Conservation (phyloP, 495 filamentous ascomycete genomes). For the Aspergillus haitiensis region DNA sequence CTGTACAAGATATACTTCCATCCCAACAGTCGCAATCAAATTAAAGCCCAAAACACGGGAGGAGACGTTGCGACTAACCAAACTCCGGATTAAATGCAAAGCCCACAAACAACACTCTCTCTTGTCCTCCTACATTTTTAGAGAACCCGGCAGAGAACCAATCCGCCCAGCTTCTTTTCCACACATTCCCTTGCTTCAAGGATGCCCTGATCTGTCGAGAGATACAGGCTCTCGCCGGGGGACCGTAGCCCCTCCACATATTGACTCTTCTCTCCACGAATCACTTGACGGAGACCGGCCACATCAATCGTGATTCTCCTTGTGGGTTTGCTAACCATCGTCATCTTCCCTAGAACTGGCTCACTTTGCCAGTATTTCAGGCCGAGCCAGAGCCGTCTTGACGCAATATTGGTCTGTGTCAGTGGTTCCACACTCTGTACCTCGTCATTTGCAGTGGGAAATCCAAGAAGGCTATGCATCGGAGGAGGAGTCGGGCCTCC, state of each 20-base stretch:
- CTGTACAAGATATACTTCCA: slow-evolving; percentile 43
- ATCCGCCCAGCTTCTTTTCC: slow-evolving; percentile 78
- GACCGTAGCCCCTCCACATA: slow-evolving; percentile 70
- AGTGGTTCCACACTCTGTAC: slow-evolving; percentile 52
- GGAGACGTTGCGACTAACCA: slow-evolving; percentile 42
- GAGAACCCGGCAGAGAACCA: slow-evolving; percentile 73
- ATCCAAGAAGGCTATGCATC: slow-evolving; percentile 50
- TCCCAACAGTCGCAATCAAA: slow-evolving; percentile 38
- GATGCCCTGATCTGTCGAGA: slow-evolving; percentile 76
- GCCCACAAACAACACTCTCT: slow-evolving; percentile 19
- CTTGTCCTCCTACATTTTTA: slow-evolving; percentile 28
- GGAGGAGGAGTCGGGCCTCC: slow-evolving; percentile 68
- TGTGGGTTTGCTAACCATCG: slow-evolving; percentile 74
- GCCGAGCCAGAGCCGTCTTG: slow-evolving; percentile 82
- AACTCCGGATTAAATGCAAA: slow-evolving; percentile 51
- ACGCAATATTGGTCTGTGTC: slow-evolving; percentile 75
- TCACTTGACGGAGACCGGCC: slow-evolving; percentile 57
- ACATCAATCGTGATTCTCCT: slow-evolving; percentile 66
- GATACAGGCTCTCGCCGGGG: slow-evolving; percentile 80
- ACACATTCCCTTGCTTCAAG: slow-evolving; percentile 86
- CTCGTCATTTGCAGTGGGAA: slow-evolving; percentile 41
- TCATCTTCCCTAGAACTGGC: slow-evolving; percentile 74
- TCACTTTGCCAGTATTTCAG: slow-evolving; percentile 91
- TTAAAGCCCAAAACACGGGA: slow-evolving; percentile 33
- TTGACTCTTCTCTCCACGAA: slow-evolving; percentile 62